Percentiles rank a stretch among this genome's conserved stretches.
Conservation (phyloP, 2,329 filamentous ascomycete genomes). For the Botrytis byssoidea region DNA sequence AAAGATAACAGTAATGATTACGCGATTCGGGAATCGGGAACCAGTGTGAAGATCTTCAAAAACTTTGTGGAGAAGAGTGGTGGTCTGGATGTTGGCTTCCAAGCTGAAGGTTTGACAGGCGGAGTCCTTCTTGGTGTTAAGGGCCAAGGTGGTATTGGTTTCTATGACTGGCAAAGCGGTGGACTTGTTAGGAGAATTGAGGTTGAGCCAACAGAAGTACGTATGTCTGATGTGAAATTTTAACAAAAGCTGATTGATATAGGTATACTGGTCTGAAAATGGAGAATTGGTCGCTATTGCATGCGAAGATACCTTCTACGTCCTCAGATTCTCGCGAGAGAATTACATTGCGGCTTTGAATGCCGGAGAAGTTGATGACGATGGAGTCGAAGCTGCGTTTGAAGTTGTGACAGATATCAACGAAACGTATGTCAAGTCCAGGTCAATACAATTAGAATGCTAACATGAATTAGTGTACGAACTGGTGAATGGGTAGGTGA, state of each 20-base stretch:
- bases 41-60: conserved; percentile 95
- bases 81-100: conserved; percentile 90
- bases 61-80: conserved; percentile 93
- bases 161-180: conserved; percentile 95
- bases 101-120: conserved; percentile 85
- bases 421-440: conserved; percentile 62
- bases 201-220: conserved; percentile 56
- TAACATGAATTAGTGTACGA: conserved; percentile 60
- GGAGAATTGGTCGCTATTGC: conserved; percentile 90
- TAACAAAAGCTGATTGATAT: conserved; percentile 20
- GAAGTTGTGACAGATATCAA: conserved; percentile 95
- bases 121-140: conserved; percentile 91
- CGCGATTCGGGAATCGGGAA: conserved; percentile 90
- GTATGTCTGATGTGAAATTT: conserved; percentile 1
- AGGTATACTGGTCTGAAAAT: conserved; percentile 97
- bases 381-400: conserved; percentile 91
- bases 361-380: conserved; percentile 74
- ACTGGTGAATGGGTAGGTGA: conserved; percentile 98
- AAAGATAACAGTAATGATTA: conserved; percentile 99
- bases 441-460: conserved; percentile 6
- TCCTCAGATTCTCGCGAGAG: conserved; percentile 87
- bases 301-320: conserved; percentile 94
- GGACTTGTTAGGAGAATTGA: conserved; percentile 90
- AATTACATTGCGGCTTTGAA: conserved; percentile 83
- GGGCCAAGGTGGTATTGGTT: conserved; percentile 88